phyloP scores from a whole-genome alignment of 306 rosid species.

The Ochetophila trinervis region DNA sequence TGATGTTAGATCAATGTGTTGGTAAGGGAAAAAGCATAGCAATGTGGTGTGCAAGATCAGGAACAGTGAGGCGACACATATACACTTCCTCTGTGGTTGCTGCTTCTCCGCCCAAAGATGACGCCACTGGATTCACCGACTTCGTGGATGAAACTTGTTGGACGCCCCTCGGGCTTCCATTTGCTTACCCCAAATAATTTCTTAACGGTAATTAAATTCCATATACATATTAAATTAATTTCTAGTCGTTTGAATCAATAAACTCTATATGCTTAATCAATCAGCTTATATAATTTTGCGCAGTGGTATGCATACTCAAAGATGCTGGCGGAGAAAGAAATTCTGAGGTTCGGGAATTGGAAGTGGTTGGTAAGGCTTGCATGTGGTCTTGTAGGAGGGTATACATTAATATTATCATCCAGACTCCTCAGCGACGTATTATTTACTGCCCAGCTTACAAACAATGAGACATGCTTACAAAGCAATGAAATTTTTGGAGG shows the following conservation, averaged over 20 bases:
- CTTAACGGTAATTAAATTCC: slow-evolving; percentile 13
- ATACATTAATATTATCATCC: not conserved
- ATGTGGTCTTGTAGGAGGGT: slow-evolving; percentile 36
- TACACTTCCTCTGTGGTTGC: slow-evolving; percentile 33
- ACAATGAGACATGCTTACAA: slow-evolving; percentile 3
- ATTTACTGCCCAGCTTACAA: slow-evolving; percentile 23
- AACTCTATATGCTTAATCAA: too few relatives aligned
- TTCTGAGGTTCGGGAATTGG: slow-evolving; percentile 24
- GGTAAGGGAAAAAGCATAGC: slow-evolving; percentile 27
- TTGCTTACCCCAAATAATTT: slow-evolving; percentile 13
- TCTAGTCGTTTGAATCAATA: too few relatives aligned
- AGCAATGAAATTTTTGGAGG: slow-evolving; percentile 18
- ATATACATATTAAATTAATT: not conserved
- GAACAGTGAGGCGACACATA: slow-evolving; percentile 29
- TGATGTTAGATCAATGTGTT: too few relatives aligned
- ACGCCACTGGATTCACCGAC: slow-evolving; percentile 32
- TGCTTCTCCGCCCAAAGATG: slow-evolving; percentile 32
- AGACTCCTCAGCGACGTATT: not conserved
- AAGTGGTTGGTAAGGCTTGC: slow-evolving; percentile 35
- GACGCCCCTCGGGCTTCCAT: slow-evolving; percentile 30
- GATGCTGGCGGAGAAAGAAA: slow-evolving; percentile 32
- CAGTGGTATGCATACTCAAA: slow-evolving; percentile 33
- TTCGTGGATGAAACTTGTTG: slow-evolving; percentile 40
- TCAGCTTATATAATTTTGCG: not conserved
- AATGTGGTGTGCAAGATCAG: slow-evolving; percentile 20